Evolutionary conservation across 1,139 yeast species (phyloP), one percentile per base, ranked within the genome.

Genomic region (Saccharomycopsis phalli): DNA sequence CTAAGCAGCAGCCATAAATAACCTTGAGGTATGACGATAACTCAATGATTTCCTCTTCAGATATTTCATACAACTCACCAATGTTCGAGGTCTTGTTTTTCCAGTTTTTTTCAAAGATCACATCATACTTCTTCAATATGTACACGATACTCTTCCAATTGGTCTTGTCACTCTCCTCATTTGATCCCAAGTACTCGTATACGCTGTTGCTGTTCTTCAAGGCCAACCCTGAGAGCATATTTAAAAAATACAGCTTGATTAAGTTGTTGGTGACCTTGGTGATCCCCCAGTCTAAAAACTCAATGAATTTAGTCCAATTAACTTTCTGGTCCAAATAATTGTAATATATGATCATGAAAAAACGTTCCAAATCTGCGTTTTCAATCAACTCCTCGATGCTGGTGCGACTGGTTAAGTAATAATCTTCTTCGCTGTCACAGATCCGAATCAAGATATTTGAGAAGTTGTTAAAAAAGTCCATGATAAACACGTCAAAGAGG

Each of bases 361-460:
- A 84, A 47, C 95, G 68, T 56, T 91, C 98, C 40, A 91, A 64
- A 50, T 91, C 96, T 1, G 91, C 81, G 47, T 82, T 77, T 16
- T 79, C 74, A 2, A 83, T 70, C 27, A 80, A 64, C 44, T 69
- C 76, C 48, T 74, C 81, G 43, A 68, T 31, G 28, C 45, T 49
- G 47, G 41, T 65, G 52, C 50, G 63, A 67, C 52, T 70, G 10
- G 84, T 74, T 41, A 83, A 58, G 42, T 80, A 60, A 32, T 76
- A 71, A 55, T 91, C 97, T 53, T 91, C 98, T 56, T 91, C 97
- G 11, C 76, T 74, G 50, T 84, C 84, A 50, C 93, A 72, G 54
- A 91, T 71, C 52, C 80, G 81, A 4, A 88, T 81, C 44, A 91
- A 65, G 13, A 88, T 66, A 45, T 84, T 79, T 1, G 96, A 94